phyloP scores from a whole-genome alignment of 768 basidiomycete genomes.

The Obba rivulosa region DNA sequence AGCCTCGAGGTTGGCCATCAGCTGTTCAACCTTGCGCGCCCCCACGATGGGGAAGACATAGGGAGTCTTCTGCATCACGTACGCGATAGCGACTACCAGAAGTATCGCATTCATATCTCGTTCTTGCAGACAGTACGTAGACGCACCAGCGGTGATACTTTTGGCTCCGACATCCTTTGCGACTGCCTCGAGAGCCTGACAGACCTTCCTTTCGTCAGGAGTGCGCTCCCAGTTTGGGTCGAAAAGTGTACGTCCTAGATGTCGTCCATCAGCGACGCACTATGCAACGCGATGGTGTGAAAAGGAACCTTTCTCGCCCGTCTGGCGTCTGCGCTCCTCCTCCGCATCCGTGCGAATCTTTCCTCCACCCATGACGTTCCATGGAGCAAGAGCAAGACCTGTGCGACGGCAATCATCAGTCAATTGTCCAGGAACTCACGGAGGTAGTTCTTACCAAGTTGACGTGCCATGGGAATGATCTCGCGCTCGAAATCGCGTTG shows the following conservation, averaged over 20 bases:
- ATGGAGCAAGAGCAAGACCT: slow-evolving; percentile 32
- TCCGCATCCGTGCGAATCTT: slow-evolving; percentile 34
- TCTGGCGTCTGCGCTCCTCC: slow-evolving; percentile 24
- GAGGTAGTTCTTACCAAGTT: slow-evolving; percentile 17
- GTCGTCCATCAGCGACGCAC: too few relatives aligned
- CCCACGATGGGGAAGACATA: slow-evolving; percentile 49
- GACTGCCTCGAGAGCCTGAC: slow-evolving; percentile 42
- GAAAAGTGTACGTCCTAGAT: slow-evolving; percentile 28
- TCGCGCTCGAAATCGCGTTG: slow-evolving; percentile 37
- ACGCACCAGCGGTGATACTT: slow-evolving; percentile 40
- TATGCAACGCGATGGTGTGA: slow-evolving; percentile 16
- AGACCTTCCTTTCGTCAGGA: slow-evolving; percentile 37
- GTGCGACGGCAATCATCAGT: slow-evolving; percentile 8
- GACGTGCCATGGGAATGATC: slow-evolving; percentile 29
- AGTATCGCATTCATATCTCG: background rate
- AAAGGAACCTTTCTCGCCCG: slow-evolving; percentile 26
- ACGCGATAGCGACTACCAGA: slow-evolving; percentile 42
- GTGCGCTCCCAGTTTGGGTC: slow-evolving; percentile 38
- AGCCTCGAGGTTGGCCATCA: slow-evolving; percentile 45
- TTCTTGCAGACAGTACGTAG: background rate
- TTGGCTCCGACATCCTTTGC: slow-evolving; percentile 44
- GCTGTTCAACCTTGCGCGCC: slow-evolving; percentile 46
- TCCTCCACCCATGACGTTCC: slow-evolving; percentile 35
- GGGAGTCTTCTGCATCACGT: slow-evolving; percentile 47
- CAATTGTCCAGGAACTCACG: background rate